Base-by-base conservation (phyloP, 2,329 filamentous ascomycete genomes). In the Neonectria ditissima region DNA sequence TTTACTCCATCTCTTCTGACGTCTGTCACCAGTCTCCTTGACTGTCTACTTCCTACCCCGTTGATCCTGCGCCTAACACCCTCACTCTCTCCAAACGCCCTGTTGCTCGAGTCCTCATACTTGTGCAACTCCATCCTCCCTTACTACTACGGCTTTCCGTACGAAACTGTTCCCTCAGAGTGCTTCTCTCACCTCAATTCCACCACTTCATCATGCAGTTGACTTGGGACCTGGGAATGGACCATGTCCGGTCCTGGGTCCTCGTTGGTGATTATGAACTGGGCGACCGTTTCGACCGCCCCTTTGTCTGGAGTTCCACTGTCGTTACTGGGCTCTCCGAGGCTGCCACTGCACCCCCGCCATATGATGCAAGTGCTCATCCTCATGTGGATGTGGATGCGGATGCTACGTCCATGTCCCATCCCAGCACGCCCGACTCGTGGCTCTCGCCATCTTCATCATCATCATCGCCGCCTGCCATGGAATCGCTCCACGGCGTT, bases 191-290 rank as follows among this genome's bases (percentile, higher is more conserved):
- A 26, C 18, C 48, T 58, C 48, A 14, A 34, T 59, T 57, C 56
- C 41, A n/a, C 41, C 43, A 44, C 54, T 51, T 56, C 63, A 65
- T 47, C 58, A 73, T 73, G 71, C 70, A 73, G 65, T 62, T 72
- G 62, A 70, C 66, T n/a, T 73, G 71, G 71, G 71, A 73, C 66
- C 66, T 69, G 50, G 69, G 58, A 55, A 69, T 73, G 68, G 71
- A 71, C 66, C 71, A 73, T 64, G 71, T 73, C 63, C 69, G 68
- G 69, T 70, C 71, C 64, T 73, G 71, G 71, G 71, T 73, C 65
- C 64, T 73, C 20, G 56, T 45, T 9, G 71, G 71, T 39, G 69
- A 70, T 48, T 71, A 70, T 47, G 66, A 71, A 41, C 44, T 62
- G 39, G 60, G 65, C 20, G 55, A 60, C 52, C 63, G 65, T 48